These are phyloP conservation scores for Erucastrum elatum DNA, from an alignment of 345 rosid genomes.

Conservation along the genomic window DNA sequence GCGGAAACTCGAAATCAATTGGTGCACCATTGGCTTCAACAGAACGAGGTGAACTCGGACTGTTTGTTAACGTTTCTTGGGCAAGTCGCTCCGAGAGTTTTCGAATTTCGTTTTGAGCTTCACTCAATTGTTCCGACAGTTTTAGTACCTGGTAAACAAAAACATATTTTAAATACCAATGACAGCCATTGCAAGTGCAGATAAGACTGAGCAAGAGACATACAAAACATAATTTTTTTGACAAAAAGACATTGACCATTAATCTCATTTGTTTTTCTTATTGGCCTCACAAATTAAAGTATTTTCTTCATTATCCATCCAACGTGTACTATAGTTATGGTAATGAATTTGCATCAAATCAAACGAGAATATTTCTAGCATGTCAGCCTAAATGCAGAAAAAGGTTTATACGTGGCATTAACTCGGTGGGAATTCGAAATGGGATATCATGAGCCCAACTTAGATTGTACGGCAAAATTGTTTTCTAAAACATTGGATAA, in stretches of 20 bases:
- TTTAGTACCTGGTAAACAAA: conserved; percentile 48
- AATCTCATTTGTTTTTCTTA: background rate
- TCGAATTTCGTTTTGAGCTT: conserved; percentile 56
- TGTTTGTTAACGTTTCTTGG: conserved; percentile 48
- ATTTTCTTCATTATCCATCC: background rate
- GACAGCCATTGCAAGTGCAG: background rate
- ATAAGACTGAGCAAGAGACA: background rate
- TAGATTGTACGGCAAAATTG: conserved; percentile 12
- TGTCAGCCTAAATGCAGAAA: conserved; percentile 20
- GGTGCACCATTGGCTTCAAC: conserved; percentile 47
- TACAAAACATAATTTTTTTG: too few relatives aligned
- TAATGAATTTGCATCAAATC: background rate
- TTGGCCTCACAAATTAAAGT: background rate
- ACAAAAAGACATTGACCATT: background rate
- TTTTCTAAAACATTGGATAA: conserved; percentile 23
- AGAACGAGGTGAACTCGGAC: conserved; percentile 55
- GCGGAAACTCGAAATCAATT: conserved; percentile 47
- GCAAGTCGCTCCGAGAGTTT: conserved; percentile 44
- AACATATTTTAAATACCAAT: background rate
- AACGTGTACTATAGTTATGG: background rate
- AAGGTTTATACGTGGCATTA: conserved; percentile 3
- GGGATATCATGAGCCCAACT: conserved; percentile 34
- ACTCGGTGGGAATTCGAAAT: background rate
- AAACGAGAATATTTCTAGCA: conserved; percentile 9
- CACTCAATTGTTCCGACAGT: conserved; percentile 51